phyloP scores from a whole-genome alignment of 371 early-diverging fungal species.

The Dinochytrium kinnereticum region DNA sequence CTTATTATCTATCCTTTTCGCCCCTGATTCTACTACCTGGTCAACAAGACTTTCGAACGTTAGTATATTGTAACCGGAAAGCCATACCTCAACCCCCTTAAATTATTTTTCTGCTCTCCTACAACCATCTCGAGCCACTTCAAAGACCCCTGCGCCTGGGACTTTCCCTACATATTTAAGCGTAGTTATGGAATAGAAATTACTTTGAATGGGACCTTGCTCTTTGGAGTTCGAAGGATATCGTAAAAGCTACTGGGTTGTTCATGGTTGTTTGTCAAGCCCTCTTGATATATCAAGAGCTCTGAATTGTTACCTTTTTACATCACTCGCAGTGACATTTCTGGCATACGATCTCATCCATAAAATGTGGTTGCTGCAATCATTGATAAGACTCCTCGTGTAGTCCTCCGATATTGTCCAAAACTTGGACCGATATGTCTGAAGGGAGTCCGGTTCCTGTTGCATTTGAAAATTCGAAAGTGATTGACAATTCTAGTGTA shows the following conservation, averaged over 20 bases:
- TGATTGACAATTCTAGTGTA: no score
- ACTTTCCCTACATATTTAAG: not conserved
- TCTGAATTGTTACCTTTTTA: not conserved
- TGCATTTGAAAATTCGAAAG: no score
- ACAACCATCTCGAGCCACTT: not conserved
- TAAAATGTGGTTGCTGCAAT: not conserved
- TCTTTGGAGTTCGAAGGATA: not conserved
- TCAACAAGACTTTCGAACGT: not conserved
- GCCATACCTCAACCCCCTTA: not conserved
- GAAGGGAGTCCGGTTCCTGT: not conserved
- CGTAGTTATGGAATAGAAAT: not conserved
- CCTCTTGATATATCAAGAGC: not conserved
- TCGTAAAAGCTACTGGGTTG: not conserved
- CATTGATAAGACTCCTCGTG: not conserved
- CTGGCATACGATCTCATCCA: not conserved
- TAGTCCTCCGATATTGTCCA: constrained; percentile 1
- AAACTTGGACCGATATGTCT: not conserved
- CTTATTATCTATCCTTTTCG: no score
- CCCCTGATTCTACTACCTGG: not conserved
- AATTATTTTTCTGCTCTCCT: not conserved
- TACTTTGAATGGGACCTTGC: not conserved
- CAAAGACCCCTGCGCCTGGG: not conserved
- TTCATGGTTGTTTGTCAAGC: not conserved
- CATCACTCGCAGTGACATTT: not conserved
- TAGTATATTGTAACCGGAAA: not conserved